Conservation (phyloP, 257 asterid genomes). For the Nyctanthes arbortristis region DNA sequence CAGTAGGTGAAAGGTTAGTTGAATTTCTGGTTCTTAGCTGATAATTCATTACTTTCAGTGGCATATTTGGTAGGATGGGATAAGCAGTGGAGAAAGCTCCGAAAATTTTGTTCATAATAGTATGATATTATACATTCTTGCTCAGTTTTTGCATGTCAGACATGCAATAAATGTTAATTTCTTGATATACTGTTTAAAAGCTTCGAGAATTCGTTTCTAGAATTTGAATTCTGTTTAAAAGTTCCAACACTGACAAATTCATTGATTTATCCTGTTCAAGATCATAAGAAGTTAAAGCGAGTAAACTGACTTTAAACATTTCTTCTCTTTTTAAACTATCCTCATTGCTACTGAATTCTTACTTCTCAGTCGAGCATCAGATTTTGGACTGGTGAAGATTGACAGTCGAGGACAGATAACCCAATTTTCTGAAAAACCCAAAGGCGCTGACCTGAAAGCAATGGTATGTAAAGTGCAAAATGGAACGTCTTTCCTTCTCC, state of each 20-base stretch:
- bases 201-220: too few species aligned
- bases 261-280: not conserved
- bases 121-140: too few species aligned
- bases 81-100: not conserved
- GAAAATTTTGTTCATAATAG: not conserved
- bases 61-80: not conserved
- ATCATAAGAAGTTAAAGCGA: not conserved
- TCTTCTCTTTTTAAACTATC: not conserved
- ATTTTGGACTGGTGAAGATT: constrained; percentile 82
- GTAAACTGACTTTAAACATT: not conserved
- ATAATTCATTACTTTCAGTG: not conserved
- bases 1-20: constrained; percentile 78
- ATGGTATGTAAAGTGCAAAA: too few species aligned
- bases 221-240: not conserved
- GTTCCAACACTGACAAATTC: not conserved
- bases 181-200: not conserved
- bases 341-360: constrained; percentile 19
- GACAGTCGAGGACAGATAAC: constrained; percentile 78
- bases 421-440: constrained; percentile 89
- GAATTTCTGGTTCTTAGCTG: not conserved
- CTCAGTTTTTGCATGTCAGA: not conserved
- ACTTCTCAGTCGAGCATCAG: constrained; percentile 81
- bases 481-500: too few species aligned
- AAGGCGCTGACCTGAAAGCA: constrained; percentile 67
- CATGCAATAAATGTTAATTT: not conserved